Evolutionary conservation across 768 basidiomycete genomes (phyloP), one percentile per base, ranked within the genome.

Genomic region (Termitomyces sp.): DNA sequence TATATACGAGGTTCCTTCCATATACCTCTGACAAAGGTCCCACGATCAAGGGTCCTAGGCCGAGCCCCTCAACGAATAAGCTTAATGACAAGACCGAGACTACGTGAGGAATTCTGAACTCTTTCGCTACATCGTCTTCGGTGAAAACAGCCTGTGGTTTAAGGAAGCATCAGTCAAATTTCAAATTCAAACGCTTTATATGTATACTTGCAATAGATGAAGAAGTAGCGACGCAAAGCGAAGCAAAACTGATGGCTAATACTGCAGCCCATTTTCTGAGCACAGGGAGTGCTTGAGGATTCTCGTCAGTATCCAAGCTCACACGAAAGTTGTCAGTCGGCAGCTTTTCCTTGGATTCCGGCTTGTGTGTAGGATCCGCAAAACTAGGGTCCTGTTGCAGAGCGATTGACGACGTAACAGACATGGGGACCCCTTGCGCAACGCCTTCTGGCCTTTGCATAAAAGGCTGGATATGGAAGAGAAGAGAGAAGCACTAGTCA

Each of bases 1-100:
- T 75, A 67, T 93, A 91, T 13, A 91, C 79, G 44, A 78, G 68
- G 57, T 82, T 85, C 48, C 86, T 76, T 2, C 91, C 89, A 65
- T 85, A 82, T 18, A 89, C 78, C 62, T 87, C 82, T 20, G 75
- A 68, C 15, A 81, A 70, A 0, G 81, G 79, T 3, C 86, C 81
- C 45, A 81, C 74, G 45, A 91, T 78, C 9, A 83, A 64, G 1
- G 83, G 81, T 0, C 82, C 83, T 1, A 83, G 37, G 0, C 81
- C 84, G 8, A 87, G 75, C 0, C 85, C 86, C 36, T 80, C 70
- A n/a, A 88, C 81, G 61, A 80, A 87, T 0, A 85, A 66, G 42
- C 83, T 83, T 15, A 87, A 76, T 0, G 81, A 79, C 0, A 85
- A 72, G 36, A 85, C 78, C 1, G 83, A 73, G 34, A 84, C 73